Evolutionary conservation across 2,329 filamentous ascomycete species (phyloP).

Genomic region (Onygena corvina): DNA sequence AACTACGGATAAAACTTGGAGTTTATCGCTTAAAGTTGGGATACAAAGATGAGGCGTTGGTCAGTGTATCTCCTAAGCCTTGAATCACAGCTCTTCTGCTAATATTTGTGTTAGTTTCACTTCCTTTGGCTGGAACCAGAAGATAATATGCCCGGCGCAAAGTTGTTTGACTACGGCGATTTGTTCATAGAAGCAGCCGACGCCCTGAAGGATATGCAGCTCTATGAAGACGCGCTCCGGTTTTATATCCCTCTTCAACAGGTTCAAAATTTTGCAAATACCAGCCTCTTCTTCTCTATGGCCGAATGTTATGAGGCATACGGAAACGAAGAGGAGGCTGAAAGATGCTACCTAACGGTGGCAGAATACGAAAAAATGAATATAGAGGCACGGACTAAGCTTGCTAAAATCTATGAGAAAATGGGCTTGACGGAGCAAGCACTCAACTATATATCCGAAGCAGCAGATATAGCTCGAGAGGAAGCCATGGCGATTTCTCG

Average conservation of each 20-base stretch:
- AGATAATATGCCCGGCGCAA: constrained; percentile 39
- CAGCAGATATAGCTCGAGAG: constrained; percentile 50
- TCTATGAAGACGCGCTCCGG: constrained; percentile 45
- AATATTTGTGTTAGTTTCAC: constrained; percentile 42
- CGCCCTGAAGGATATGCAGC: constrained; percentile 40
- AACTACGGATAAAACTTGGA: constrained; percentile 73
- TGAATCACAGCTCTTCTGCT: neutral
- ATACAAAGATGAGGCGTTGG: constrained; percentile 57
- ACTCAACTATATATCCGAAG: constrained; percentile 62
- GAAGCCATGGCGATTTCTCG: constrained; percentile 24
- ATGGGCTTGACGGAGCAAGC: constrained; percentile 63
- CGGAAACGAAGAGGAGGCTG: constrained; percentile 54
- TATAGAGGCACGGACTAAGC: constrained; percentile 63
- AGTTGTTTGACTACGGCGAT: constrained; percentile 57
- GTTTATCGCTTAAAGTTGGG: constrained; percentile 66
- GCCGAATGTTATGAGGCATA: constrained; percentile 54
- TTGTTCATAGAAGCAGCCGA: constrained; percentile 64
- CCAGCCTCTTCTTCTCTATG: constrained; percentile 40
- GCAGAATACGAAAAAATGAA: constrained; percentile 59
- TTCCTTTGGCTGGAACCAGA: constrained; percentile 58
- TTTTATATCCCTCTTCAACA: constrained; percentile 45
- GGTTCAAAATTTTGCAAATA: constrained; percentile 37
- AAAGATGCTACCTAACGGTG: constrained; percentile 63
- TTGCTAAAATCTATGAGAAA: constrained; percentile 75
- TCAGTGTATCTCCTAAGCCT: constrained; percentile 32